Evolutionary conservation across 257 asterid genomes (phyloP).

Genomic region (Nicotiana paniculata): DNA sequence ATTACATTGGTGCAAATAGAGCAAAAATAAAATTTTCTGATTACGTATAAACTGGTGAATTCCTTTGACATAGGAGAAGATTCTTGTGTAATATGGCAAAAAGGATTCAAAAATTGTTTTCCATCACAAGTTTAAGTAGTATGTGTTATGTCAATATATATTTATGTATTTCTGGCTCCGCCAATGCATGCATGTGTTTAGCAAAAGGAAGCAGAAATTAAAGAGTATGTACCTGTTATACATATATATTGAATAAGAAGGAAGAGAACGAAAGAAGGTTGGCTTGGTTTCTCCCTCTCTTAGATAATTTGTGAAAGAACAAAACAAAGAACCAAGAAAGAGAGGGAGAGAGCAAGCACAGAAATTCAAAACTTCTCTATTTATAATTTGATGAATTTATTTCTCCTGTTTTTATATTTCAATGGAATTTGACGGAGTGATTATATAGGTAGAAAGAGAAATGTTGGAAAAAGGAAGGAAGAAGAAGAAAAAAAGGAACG

Average conservation of each 20-base stretch:
- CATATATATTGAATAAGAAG: background rate
- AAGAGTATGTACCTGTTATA: background rate
- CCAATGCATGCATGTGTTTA: too few relatives aligned
- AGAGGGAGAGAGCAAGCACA: background rate
- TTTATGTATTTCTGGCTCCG: too few relatives aligned
- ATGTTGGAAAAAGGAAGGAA: background rate
- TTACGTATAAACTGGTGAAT: too few relatives aligned
- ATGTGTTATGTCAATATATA: too few relatives aligned
- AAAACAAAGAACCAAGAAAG: background rate
- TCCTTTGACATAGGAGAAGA: too few relatives aligned
- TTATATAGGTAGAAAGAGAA: background rate
- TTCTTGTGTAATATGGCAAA: too few relatives aligned
- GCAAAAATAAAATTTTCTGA: too few relatives aligned
- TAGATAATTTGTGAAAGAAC: background rate
- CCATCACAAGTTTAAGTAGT: too few relatives aligned
- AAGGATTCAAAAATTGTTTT: too few relatives aligned
- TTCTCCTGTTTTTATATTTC: background rate
- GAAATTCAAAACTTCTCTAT: background rate
- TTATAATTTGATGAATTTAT: background rate
- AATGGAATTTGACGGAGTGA: background rate
- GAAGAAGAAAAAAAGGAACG: slow-evolving; percentile 3
- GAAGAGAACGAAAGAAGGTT: background rate
- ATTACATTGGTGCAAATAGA: too few relatives aligned
- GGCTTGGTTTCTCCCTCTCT: slow-evolving; percentile 4
- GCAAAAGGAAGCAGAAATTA: too few relatives aligned